Conservation (phyloP, 176 grass and related monocot genomes). For the Aegilops tauschii region DNA sequence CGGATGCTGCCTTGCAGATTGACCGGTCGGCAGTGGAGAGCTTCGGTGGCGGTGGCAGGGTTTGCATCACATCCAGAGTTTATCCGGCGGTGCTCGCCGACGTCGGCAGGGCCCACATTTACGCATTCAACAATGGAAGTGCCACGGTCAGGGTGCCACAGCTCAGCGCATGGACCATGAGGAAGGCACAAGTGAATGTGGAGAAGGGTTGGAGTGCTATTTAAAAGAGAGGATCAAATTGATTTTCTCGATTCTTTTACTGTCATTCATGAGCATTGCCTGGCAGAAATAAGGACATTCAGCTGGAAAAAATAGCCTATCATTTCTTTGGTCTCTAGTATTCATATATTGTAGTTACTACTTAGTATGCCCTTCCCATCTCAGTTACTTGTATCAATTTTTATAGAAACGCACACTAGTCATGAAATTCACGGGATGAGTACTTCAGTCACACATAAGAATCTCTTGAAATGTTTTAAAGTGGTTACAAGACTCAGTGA, state of each 20-base stretch:
- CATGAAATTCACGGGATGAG: too few relatives aligned
- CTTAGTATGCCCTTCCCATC: too few relatives aligned
- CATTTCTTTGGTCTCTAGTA: not conserved
- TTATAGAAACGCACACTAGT: too few relatives aligned
- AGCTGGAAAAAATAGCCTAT: not conserved
- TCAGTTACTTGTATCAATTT: too few relatives aligned
- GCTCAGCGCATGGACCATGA: not conserved
- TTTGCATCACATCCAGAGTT: constrained; percentile 67
- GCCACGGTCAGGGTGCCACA: not conserved
- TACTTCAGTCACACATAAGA: too few relatives aligned
- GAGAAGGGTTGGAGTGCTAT: constrained; percentile 2
- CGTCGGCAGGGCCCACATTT: constrained; percentile 24
- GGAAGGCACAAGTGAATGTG: not conserved
- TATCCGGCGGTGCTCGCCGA: constrained; percentile 39
- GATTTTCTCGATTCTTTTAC: not conserved
- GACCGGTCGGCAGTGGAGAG: constrained; percentile 28
- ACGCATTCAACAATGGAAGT: constrained; percentile 64
- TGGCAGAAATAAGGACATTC: not conserved
- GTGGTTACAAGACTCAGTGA: too few relatives aligned
- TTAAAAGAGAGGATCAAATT: not conserved
- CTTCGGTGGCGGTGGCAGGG: not conserved
- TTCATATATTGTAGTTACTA: not conserved
- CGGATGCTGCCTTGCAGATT: constrained; percentile 41
- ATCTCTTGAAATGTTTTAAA: too few relatives aligned
- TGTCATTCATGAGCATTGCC: constrained; percentile 6